phyloP scores from a whole-genome alignment of 345 rosid genomes.

The Jatropha curcas region DNA sequence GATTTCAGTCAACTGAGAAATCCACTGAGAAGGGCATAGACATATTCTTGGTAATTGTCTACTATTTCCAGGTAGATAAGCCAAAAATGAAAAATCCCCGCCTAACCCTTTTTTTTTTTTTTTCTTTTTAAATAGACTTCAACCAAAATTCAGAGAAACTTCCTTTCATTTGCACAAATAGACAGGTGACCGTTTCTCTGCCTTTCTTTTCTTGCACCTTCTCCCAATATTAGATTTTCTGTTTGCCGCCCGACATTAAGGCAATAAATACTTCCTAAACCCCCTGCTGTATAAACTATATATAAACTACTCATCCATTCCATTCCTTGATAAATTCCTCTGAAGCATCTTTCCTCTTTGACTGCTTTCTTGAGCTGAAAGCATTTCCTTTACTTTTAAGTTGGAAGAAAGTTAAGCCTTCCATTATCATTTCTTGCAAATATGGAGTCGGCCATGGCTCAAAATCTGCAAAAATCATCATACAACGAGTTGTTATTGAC shows the following conservation, averaged over 20 bases:
- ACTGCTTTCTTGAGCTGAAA: neutral
- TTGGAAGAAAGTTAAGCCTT: neutral
- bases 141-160: conserved; percentile 12
- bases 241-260: too few species aligned
- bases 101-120: neutral
- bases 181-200: conserved; percentile 8
- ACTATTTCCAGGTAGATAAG: neutral
- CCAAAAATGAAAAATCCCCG: neutral
- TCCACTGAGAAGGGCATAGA: neutral
- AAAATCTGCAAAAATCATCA: conserved; percentile 33
- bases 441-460: conserved; percentile 2
- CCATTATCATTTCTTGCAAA: neutral
- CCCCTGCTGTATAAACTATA: neutral
- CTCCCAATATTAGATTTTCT: too few species aligned
- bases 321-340: conserved; percentile 3
- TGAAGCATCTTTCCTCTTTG: neutral
- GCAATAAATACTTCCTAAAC: neutral
- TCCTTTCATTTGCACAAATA: neutral
- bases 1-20: neutral
- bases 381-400: neutral
- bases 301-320: conserved; percentile 16
- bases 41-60: too few species aligned
- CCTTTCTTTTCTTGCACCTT: neutral
- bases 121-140: neutral
- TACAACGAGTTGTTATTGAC: conserved; percentile 20